Evolutionary conservation across 208 protist genomes (phyloP).

Genomic region (Zelonia costaricensis): DNA sequence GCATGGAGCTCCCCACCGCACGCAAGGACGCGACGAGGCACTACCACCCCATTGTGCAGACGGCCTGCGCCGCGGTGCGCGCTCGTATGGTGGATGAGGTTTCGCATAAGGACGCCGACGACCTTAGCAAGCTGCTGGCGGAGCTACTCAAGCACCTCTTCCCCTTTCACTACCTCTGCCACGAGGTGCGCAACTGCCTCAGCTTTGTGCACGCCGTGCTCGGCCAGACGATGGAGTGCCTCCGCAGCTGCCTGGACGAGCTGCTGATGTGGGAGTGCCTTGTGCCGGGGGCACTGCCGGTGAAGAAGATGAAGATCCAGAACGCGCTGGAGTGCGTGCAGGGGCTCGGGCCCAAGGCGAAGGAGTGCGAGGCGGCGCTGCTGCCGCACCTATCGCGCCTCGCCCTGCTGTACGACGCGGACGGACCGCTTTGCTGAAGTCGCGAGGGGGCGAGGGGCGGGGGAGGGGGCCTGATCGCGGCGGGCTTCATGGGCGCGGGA

Average conservation of each 20-base stretch:
- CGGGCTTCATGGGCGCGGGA: no score
- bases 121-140: constrained; percentile 38
- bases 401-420: constrained; percentile 56
- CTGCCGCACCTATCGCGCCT: constrained; percentile 50
- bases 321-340: constrained; percentile 61
- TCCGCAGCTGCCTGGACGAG: constrained; percentile 64
- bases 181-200: constrained; percentile 82
- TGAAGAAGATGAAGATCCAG: constrained; percentile 81
- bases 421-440: constrained; percentile 14
- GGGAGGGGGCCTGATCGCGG: no score
- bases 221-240: constrained; percentile 33
- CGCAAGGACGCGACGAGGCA: constrained; percentile 34
- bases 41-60: constrained; percentile 55
- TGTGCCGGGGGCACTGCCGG: constrained; percentile 74
- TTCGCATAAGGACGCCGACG: constrained; percentile 28
- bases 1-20: constrained; percentile 34
- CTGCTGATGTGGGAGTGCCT: constrained; percentile 85
- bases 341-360: constrained; percentile 2
- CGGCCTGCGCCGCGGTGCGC: constrained; percentile 48
- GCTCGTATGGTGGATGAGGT: constrained; percentile 38
- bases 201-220: constrained; percentile 85
- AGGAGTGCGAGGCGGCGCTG: constrained; percentile 18
- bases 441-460: not conserved
- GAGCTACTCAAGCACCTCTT: constrained; percentile 58
- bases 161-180: constrained; percentile 81